phyloP scores from a whole-genome alignment of 768 basidiomycete species.

The Lepiota subincarnata region DNA sequence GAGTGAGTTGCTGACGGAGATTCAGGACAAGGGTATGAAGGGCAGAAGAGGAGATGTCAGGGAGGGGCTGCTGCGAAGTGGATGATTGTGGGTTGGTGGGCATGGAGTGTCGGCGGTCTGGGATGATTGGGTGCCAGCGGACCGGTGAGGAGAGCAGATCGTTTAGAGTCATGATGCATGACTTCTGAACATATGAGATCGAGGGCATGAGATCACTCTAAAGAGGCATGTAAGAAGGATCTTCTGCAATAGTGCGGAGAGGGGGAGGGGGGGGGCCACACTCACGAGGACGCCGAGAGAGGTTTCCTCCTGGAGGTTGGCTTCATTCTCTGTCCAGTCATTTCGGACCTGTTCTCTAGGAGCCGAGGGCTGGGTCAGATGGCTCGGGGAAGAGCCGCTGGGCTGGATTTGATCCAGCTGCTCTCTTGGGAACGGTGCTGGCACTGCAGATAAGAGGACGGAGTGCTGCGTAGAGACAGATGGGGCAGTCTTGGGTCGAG shows the following conservation, averaged over 20 bases:
- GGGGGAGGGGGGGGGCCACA: constrained; percentile 7
- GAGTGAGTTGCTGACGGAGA: constrained; percentile 46
- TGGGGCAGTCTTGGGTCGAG: constrained; percentile 27
- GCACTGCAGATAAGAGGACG: constrained; percentile 27
- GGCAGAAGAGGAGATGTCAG: constrained; percentile 43
- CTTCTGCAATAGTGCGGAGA: constrained; percentile 6
- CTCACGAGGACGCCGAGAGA: constrained; percentile 19
- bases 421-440: constrained; percentile 38
- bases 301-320: constrained; percentile 8
- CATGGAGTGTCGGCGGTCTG: constrained; percentile 60
- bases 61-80: constrained; percentile 23
- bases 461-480: constrained; percentile 19
- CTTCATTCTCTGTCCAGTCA: constrained; percentile 1
- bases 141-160: constrained; percentile 56
- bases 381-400: constrained; percentile 7
- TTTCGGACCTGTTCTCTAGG: constrained; percentile 9
- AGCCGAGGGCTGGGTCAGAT: constrained; percentile 1
- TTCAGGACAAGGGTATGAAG: constrained; percentile 61
- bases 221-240: constrained; percentile 7
- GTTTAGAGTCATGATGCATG: constrained; percentile 70
- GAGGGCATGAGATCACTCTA: constrained; percentile 67
- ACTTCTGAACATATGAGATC: constrained; percentile 68
- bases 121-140: constrained; percentile 51
- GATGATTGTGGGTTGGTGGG: constrained; percentile 38
- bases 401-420: constrained; percentile 21